Evolutionary conservation across 306 rosid species (phyloP), one percentile per base, ranked within the genome.

Genomic region (Bauhinia variegata): DNA sequence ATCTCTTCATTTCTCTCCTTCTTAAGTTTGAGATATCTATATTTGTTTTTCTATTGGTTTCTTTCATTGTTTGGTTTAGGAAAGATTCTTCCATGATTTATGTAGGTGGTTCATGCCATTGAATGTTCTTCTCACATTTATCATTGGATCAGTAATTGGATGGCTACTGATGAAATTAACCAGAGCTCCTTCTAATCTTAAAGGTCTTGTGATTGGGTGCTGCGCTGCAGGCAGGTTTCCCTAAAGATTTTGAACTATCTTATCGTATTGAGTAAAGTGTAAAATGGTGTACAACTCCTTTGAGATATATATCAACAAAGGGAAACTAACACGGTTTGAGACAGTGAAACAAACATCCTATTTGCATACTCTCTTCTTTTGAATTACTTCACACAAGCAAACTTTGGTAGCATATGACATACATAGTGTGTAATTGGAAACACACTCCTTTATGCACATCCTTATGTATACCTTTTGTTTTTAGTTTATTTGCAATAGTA

Each of bases 21-120:
- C 5, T 18, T 31, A 14, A 7, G 2, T 43, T 4, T 19, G n/a
- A 11, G 39, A 33, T n/a, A n/a, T n/a, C n/a, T n/a, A n/a, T n/a
- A n/a, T 36, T 58, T 58, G n/a, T 47, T 39, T 60, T 23, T 4
- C 28, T 23, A 3, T 17, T 34, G 11, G 23, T 30, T 16, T 17
- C 50, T 33, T 32, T 44, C 16, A 41, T 51, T 31, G 10, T 14
- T 28, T 72, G 12, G 5, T 61, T 39, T 38, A 30, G 3, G 55
- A 23, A 41, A 28, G 58, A 44, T 16, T 34, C 47, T 58, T 65
- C 31, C 31, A 54, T 71, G 28, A 50, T 71, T 65, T 37, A 11
- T 44, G 32, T 33, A 77, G 74, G 74, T 71, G 82, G 78, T 77
- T 77, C 65, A 71, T 77, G 82, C 74, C 73, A n/a, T 19, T 77